Conservation (phyloP, 352 stramenopile species). For the Pythium diclinum region DNA sequence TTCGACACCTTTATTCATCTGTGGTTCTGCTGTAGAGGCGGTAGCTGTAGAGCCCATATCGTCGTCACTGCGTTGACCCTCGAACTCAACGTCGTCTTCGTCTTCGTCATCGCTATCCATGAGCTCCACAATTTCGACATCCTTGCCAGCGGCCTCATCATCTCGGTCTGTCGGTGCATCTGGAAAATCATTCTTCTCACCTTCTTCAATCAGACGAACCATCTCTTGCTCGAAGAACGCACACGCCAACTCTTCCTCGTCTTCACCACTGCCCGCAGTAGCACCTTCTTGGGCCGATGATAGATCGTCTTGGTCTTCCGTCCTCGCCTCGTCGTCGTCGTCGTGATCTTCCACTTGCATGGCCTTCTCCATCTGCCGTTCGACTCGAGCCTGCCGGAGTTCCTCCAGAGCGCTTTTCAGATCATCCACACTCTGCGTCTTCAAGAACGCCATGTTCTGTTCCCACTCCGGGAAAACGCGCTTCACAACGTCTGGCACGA, state of each 20-base stretch:
- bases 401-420: slow-evolving; percentile 26
- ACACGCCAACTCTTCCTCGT: slow-evolving; percentile 19
- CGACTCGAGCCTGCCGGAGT: slow-evolving; percentile 11
- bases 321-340: neutral
- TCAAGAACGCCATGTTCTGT: slow-evolving; percentile 44
- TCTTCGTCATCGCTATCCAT: slow-evolving; percentile 17
- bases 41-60: neutral
- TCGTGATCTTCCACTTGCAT: neutral
- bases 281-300: neutral
- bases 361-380: neutral
- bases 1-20: neutral
- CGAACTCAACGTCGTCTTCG: neutral
- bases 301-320: neutral
- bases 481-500: slow-evolving; percentile 39
- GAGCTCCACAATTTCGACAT: slow-evolving; percentile 18
- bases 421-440: slow-evolving; percentile 31
- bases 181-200: neutral
- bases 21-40: neutral
- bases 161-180: neutral
- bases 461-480: slow-evolving; percentile 47
- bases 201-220: slow-evolving; percentile 6
- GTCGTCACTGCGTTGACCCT: neutral
- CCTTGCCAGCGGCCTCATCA: neutral
- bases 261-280: neutral
- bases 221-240: slow-evolving; percentile 25